phyloP scores from a whole-genome alignment of 768 basidiomycete species.

The Lactifluus echinatus region DNA sequence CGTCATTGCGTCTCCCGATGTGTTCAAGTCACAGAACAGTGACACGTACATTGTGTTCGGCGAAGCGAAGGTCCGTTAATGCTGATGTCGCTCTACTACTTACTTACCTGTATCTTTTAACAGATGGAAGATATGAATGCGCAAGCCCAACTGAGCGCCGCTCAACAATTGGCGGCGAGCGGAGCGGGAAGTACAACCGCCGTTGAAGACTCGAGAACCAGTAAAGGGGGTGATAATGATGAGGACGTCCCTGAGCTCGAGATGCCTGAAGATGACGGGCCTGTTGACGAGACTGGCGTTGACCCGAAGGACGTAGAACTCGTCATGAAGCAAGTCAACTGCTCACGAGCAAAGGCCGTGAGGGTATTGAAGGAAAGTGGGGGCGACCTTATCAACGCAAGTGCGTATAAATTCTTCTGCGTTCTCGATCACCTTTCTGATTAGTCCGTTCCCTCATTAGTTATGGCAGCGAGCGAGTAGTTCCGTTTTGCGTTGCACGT shows the following conservation, averaged over 20 bases:
- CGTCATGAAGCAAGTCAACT: conserved; percentile 85
- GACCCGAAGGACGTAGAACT: conserved; percentile 94
- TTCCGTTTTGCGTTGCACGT: conserved; percentile 28
- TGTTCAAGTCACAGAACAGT: conserved; percentile 95
- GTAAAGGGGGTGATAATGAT: conserved; percentile 52
- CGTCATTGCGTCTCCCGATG: conserved; percentile 88
- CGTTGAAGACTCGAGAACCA: conserved; percentile 44
- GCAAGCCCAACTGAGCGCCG: conserved; percentile 64
- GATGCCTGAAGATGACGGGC: conserved; percentile 71
- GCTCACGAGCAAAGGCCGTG: conserved; percentile 87
- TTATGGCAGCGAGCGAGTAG: conserved; percentile 91
- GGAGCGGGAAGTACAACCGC: conserved; percentile 38
- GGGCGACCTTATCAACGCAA: conserved; percentile 94
- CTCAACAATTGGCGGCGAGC: conserved; percentile 63
- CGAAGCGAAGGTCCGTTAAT: conserved; percentile 70
- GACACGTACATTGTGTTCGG: conserved; percentile 99
- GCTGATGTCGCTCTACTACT: background rate
- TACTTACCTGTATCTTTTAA: background rate
- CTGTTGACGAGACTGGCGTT: conserved; percentile 78
- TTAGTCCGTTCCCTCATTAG: conserved; percentile 30
- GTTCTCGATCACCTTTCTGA: background rate
- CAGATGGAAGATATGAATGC: conserved; percentile 86
- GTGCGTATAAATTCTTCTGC: conserved; percentile 42
- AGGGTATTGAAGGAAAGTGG: conserved; percentile 84
- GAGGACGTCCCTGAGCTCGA: conserved; percentile 83